Conservation (phyloP, 306 rosid genomes). For the Gillenia trifoliata region DNA sequence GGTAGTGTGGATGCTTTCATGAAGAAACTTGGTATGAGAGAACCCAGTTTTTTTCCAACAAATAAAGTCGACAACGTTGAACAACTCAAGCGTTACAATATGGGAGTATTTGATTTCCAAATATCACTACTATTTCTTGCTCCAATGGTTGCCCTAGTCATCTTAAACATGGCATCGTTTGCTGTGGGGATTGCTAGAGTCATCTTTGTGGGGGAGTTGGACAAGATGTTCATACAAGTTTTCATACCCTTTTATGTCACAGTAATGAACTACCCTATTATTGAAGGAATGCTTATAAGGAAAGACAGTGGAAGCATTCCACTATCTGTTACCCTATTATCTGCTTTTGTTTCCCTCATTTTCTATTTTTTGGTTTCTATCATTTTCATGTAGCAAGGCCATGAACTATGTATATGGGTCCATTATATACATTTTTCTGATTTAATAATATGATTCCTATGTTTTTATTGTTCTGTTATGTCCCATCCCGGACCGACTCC, state of each 20-base stretch:
- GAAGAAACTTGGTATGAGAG: slow-evolving; percentile 46
- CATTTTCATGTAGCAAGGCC: slow-evolving; percentile 5
- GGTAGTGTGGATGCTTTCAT: slow-evolving; percentile 55
- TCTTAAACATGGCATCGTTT: slow-evolving; percentile 41
- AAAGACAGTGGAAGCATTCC: slow-evolving; percentile 26
- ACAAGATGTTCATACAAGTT: slow-evolving; percentile 17
- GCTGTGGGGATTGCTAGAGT: slow-evolving; percentile 36
- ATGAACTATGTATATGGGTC: not conserved
- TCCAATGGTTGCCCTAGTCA: slow-evolving; percentile 47
- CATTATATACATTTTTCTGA: not conserved
- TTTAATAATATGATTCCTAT: not conserved
- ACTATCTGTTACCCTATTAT: slow-evolving; percentile 3
- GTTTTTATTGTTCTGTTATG: not conserved
- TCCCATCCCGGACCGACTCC: too few relatives aligned
- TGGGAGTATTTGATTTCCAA: slow-evolving; percentile 50
- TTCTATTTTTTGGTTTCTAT: slow-evolving; percentile 12
- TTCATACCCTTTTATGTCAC: slow-evolving; percentile 19
- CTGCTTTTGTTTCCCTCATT: not conserved
- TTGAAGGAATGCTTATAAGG: slow-evolving; percentile 31
- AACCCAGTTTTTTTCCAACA: slow-evolving; percentile 55
- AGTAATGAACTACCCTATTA: slow-evolving; percentile 13
- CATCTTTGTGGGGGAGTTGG: slow-evolving; percentile 19
- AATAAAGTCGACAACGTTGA: slow-evolving; percentile 49
- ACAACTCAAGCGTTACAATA: slow-evolving; percentile 35
- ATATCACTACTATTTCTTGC: slow-evolving; percentile 43